Base-by-base conservation (phyloP, 768 basidiomycete species). In the Auricularia cornea region DNA sequence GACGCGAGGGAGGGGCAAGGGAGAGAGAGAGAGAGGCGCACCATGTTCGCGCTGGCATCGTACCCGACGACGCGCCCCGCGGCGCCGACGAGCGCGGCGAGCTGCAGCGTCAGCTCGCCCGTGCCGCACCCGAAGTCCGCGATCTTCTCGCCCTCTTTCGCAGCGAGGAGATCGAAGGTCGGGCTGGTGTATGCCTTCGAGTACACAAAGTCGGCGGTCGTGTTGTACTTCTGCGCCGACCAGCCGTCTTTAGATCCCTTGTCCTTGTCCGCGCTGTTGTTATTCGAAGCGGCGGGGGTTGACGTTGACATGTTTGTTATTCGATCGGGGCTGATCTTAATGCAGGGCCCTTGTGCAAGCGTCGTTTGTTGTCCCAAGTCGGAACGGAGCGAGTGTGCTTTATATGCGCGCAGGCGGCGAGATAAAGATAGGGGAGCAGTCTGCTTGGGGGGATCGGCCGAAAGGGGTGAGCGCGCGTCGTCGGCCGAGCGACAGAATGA, bases 61-160 rank as follows among this genome's bases (percentile, higher is more conserved):
- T 87, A 76, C 0, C 89, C 92, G 12, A 89, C 79, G 2, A 90
- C 82, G 20, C 79, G 52, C 0, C 90, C 87, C 3, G 61, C 56
- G 0, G 60, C 6, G 75, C 79, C 52, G 4, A 94, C 88, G 18
- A 79, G 68, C 14, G 79, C 70, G 57, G 81, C 77, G 32, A 95
- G 77, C 62, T 80, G 74, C 59, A 81, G 66, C 0, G 89, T 90
- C 16, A 94, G 75, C 66, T 94, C 88, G 0, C 91, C 92, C 54
- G 86, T 91, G 20, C 93, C 92, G 69, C 92, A 94, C 2, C 92
- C 92, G 52, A 92, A 73, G 68, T 92, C 90, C 64, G 89, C 76
- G 54, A 93, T 86, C 59, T 78, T 78, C 67, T 92, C 87, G 1
- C 90, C 90, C 0, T 83, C 80, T 65, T 81, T 66, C 0, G 89